Conservation (phyloP, 2,329 filamentous ascomycete genomes). For the Lasiodiplodia hormozganensis region DNA sequence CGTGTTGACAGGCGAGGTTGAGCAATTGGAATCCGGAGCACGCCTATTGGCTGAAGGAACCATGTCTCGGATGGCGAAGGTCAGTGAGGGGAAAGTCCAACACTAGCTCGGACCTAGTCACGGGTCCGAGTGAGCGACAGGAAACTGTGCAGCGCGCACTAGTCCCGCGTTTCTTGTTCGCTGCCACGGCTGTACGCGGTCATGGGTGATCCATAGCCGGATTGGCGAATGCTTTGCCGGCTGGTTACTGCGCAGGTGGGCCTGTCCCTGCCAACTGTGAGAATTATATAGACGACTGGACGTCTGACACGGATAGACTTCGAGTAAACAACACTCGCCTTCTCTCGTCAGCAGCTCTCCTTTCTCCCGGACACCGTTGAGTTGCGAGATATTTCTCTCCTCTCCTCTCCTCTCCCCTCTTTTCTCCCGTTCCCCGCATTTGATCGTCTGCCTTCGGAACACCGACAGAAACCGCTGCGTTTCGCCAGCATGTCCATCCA, state of each 20-base stretch:
- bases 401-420: background rate
- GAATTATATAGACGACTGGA: background rate
- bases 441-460: background rate
- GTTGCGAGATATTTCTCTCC: background rate
- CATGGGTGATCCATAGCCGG: background rate
- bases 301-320: background rate
- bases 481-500: conserved; percentile 45
- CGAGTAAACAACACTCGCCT: background rate
- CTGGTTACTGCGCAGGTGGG: background rate
- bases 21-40: background rate
- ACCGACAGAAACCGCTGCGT: background rate
- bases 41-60: background rate
- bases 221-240: background rate
- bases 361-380: background rate
- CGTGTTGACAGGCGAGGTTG: background rate
- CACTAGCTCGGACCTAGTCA: background rate
- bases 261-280: background rate
- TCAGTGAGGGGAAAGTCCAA: background rate
- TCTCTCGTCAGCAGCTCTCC: background rate
- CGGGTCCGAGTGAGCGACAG: background rate
- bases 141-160: background rate
- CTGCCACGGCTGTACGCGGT: conserved; percentile 19
- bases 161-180: conserved; percentile 2
- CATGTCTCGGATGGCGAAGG: background rate
- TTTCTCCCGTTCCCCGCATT: background rate